These are phyloP conservation scores for Suillus clintonianus DNA, from an alignment of 768 basidiomycete genomes.

Conservation along the genomic window DNA sequence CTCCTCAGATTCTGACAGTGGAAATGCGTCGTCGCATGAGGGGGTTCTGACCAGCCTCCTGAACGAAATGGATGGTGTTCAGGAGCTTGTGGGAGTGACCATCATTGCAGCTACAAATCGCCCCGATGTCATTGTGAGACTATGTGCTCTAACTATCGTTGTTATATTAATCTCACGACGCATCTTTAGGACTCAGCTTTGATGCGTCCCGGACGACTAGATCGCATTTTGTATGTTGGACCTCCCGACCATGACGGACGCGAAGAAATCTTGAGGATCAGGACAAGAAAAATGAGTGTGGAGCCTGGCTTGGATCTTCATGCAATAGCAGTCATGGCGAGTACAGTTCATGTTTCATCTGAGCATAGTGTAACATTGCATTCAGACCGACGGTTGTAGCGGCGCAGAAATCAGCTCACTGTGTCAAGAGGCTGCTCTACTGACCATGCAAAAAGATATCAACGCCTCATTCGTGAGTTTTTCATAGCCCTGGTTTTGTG, in stretches of 20 bases:
- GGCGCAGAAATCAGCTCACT: constrained; percentile 91
- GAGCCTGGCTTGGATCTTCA: constrained; percentile 66
- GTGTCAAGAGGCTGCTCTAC: constrained; percentile 93
- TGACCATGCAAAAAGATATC: constrained; percentile 89
- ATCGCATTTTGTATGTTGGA: constrained; percentile 92
- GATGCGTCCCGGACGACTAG: constrained; percentile 92
- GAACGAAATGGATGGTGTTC: constrained; percentile 99
- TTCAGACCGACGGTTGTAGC: constrained; percentile 91
- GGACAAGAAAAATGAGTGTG: constrained; percentile 78
- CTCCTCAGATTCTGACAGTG: constrained; percentile 50
- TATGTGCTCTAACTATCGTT: not conserved
- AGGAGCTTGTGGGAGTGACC: constrained; percentile 93
- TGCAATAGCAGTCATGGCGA: constrained; percentile 70
- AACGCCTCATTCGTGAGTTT: constrained; percentile 68
- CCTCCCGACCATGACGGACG: constrained; percentile 82
- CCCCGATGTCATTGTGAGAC: constrained; percentile 84
- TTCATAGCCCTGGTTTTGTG: not conserved
- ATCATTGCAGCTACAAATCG: constrained; percentile 95
- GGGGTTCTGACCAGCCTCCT: constrained; percentile 91
- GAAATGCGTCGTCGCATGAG: constrained; percentile 63
- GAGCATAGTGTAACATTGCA: not conserved
- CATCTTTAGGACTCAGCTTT: constrained; percentile 81
- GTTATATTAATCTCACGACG: not conserved
- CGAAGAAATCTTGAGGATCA: constrained; percentile 83
- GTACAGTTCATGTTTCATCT: constrained; percentile 15